phyloP scores from a whole-genome alignment of 352 stramenopile species.

The Phytophthora colocasiae region DNA sequence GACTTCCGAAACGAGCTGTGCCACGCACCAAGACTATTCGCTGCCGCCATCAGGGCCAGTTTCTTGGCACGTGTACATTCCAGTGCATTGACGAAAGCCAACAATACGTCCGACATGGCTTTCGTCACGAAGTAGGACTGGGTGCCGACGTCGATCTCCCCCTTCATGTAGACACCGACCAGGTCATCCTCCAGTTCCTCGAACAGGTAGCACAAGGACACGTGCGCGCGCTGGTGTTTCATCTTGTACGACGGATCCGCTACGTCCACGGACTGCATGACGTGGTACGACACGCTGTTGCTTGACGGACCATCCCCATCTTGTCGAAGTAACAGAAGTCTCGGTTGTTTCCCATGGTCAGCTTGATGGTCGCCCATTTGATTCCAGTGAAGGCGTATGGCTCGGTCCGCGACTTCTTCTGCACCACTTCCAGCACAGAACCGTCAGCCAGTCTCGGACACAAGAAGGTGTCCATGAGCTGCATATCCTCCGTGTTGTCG shows the following conservation, averaged over 20 bases:
- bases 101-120: conserved; percentile 14
- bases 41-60: conserved; percentile 17
- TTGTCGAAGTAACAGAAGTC: conserved; percentile 51
- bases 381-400: conserved; percentile 43
- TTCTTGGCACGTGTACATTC: conserved; percentile 28
- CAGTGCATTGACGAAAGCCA: conserved; percentile 13
- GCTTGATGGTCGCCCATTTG: conserved; percentile 39
- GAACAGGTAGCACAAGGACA: conserved; percentile 36
- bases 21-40: not conserved
- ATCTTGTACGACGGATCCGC: conserved; percentile 10
- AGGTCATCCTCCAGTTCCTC: conserved; percentile 28
- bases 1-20: conserved; percentile 15
- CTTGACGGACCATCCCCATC: conserved; percentile 33
- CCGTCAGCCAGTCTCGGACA: conserved; percentile 34
- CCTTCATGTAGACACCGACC: conserved; percentile 32
- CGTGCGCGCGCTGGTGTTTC: conserved; percentile 14
- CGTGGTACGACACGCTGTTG: conserved; percentile 40
- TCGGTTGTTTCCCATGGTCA: conserved; percentile 34
- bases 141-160: conserved; percentile 10
- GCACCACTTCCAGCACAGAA: conserved; percentile 32
- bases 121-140: conserved; percentile 13
- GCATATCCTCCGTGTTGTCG: conserved; percentile 40
- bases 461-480: conserved; percentile 37
- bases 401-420: conserved; percentile 22
- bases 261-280: conserved; percentile 39